A percentile compares a stretch with the other conserved stretches of the same genome.
These are phyloP conservation scores for Cryoendolithus antarcticus DNA, from an alignment of 2,329 filamentous ascomycete species.

Conservation along the genomic window DNA sequence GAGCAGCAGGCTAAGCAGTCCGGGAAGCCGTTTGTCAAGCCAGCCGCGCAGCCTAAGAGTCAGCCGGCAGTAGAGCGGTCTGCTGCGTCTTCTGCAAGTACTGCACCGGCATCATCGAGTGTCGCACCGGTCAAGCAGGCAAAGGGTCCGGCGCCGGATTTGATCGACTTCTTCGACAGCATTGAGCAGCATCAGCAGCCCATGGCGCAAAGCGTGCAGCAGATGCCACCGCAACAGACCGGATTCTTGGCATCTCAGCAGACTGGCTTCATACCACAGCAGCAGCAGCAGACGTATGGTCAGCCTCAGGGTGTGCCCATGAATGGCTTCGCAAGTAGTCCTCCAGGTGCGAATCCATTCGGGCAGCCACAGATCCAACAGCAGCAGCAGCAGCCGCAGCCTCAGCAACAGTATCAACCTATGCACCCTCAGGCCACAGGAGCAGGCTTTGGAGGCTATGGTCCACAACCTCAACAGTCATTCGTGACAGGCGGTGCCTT, in stretches of 20 bases:
- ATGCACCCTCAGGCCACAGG: constrained; percentile 55
- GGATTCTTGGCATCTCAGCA: constrained; percentile 13
- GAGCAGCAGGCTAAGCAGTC: constrained; percentile 63
- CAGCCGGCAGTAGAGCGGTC: constrained; percentile 24
- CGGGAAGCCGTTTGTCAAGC: constrained; percentile 23
- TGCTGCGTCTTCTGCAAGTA: constrained; percentile 23
- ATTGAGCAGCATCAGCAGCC: constrained; percentile 81
- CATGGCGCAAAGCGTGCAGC: constrained; percentile 24
- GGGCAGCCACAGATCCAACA: constrained; percentile 10
- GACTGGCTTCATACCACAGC: constrained; percentile 13
- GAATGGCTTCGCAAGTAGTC: constrained; percentile 19
- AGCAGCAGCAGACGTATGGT: constrained; percentile 14
- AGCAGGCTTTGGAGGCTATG: constrained; percentile 73
- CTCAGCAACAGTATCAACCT: constrained; percentile 30
- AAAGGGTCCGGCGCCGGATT: constrained; percentile 60
- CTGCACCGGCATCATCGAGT: constrained; percentile 23
- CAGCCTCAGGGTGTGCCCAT: constrained; percentile 27
- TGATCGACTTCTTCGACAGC: constrained; percentile 90
- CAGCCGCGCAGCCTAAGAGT: constrained; percentile 15
- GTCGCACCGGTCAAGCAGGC: constrained; percentile 11
- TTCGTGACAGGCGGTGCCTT: constrained; percentile 23
- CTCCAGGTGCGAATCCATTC: constrained; percentile 27
- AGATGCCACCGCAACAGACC: constrained; percentile 19
- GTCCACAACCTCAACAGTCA: constrained; percentile 49
- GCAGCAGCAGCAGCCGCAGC: constrained; percentile 14